Evolutionary conservation across 768 basidiomycete species (phyloP).

Genomic region (Amanita phalloides): DNA sequence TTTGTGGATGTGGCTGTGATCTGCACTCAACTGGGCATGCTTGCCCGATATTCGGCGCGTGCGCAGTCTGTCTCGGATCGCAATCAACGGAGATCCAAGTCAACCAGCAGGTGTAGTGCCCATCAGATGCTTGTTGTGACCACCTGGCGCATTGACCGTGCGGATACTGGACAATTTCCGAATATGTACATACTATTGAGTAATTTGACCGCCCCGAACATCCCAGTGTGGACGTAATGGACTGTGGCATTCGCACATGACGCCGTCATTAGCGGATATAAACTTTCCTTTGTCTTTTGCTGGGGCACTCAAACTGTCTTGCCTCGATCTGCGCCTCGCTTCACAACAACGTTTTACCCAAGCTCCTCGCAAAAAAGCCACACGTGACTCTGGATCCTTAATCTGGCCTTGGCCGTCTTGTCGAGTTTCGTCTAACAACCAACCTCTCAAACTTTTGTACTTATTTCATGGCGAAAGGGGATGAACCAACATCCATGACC

Average conservation of each 20-base stretch:
- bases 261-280: neutral
- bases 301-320: neutral
- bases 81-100: neutral
- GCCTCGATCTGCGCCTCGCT: neutral
- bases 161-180: neutral
- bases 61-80: neutral
- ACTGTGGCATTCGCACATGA: neutral
- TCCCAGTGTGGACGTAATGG: neutral
- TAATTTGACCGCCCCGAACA: neutral
- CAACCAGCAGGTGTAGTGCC: too few species aligned
- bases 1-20: constrained; percentile 1
- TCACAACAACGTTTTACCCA: neutral
- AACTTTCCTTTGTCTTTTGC: neutral
- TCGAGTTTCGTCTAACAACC: constrained; percentile 6
- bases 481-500: constrained; percentile 12
- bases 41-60: neutral
- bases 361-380: neutral
- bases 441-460: constrained; percentile 13
- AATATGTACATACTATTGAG: neutral
- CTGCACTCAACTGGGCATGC: neutral
- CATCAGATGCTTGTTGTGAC: too few species aligned
- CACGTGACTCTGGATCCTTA: constrained; percentile 4
- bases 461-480: constrained; percentile 35
- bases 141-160: too few species aligned
- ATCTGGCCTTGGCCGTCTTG: constrained; percentile 1